Evolutionary conservation across 805 yeast species (phyloP).

Genomic region (Lachancea fermentati): DNA sequence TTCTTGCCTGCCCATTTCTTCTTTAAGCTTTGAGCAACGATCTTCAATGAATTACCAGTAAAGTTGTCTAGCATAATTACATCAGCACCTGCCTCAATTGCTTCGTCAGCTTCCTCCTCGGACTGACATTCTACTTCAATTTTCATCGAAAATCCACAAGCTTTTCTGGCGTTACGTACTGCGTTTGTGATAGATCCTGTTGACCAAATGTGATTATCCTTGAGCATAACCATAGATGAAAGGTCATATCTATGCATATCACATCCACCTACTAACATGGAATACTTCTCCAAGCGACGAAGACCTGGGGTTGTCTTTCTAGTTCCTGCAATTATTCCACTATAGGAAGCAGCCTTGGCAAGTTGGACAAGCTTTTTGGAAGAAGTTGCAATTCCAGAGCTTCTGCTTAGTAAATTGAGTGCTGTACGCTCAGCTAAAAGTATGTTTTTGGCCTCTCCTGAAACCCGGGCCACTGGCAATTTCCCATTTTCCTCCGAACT

Average conservation of each 20-base stretch:
- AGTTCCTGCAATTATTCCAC: constrained; percentile 90
- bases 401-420: constrained; percentile 71
- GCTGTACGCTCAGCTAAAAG: constrained; percentile 83
- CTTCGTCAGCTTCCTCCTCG: constrained; percentile 84
- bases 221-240: constrained; percentile 91
- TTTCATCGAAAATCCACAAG: constrained; percentile 83
- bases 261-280: constrained; percentile 93
- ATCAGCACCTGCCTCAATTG: constrained; percentile 93
- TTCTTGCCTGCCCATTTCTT: constrained; percentile 43
- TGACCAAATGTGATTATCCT: constrained; percentile 90
- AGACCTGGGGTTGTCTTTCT: constrained; percentile 97
- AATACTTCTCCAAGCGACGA: constrained; percentile 80
- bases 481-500: constrained; percentile 40
- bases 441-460: constrained; percentile 74
- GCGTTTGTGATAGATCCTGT: constrained; percentile 90
- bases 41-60: constrained; percentile 53
- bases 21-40: constrained; percentile 62
- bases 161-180: constrained; percentile 66
- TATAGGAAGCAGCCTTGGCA: constrained; percentile 65
- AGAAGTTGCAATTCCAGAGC: constrained; percentile 84
- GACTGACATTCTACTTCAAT: constrained; percentile 89
- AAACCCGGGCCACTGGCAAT: constrained; percentile 67
- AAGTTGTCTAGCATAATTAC: constrained; percentile 93
- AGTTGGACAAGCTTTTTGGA: constrained; percentile 49
- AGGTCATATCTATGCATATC: constrained; percentile 90